phyloP scores from a whole-genome alignment of 371 early-diverging fungal genomes.

The Mucor saturninus region DNA sequence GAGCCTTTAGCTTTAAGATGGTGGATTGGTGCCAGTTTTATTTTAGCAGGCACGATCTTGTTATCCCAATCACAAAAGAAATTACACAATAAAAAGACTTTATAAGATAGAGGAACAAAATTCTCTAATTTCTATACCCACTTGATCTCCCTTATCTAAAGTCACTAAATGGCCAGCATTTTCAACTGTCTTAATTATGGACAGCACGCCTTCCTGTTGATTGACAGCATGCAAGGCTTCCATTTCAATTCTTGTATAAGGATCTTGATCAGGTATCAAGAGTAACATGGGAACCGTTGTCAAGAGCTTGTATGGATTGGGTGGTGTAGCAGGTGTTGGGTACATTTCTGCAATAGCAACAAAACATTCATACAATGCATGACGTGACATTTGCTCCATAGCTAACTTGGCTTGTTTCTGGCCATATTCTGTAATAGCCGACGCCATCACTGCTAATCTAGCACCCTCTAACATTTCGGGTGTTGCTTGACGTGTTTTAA shows the following conservation, averaged over 20 bases:
- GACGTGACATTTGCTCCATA: conserved; percentile 21
- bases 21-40: conserved; percentile 81
- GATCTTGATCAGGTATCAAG: conserved; percentile 36
- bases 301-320: background rate
- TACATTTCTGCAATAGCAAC: conserved; percentile 23
- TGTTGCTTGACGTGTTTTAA: conserved; percentile 19
- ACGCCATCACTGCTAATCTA: conserved; percentile 23
- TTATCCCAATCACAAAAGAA: conserved; percentile 46
- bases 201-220: conserved; percentile 13
- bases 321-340: conserved; percentile 3
- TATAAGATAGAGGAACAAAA: conserved; percentile 16
- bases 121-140: conserved; percentile 21
- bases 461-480: conserved; percentile 13
- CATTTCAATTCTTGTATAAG: conserved; percentile 28
- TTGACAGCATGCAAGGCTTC: conserved; percentile 28
- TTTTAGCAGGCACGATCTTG: conserved; percentile 65
- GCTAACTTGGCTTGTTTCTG: conserved; percentile 29
- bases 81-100: conserved; percentile 10
- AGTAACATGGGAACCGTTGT: conserved; percentile 22
- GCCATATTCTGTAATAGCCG: conserved; percentile 14
- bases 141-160: conserved; percentile 29
- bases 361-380: conserved; percentile 26
- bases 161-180: conserved; percentile 41
- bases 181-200: conserved; percentile 9
- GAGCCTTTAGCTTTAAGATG: conserved; percentile 73